phyloP scores from a whole-genome alignment of 2,329 filamentous ascomycete genomes.

The Alternaria brassicae region DNA sequence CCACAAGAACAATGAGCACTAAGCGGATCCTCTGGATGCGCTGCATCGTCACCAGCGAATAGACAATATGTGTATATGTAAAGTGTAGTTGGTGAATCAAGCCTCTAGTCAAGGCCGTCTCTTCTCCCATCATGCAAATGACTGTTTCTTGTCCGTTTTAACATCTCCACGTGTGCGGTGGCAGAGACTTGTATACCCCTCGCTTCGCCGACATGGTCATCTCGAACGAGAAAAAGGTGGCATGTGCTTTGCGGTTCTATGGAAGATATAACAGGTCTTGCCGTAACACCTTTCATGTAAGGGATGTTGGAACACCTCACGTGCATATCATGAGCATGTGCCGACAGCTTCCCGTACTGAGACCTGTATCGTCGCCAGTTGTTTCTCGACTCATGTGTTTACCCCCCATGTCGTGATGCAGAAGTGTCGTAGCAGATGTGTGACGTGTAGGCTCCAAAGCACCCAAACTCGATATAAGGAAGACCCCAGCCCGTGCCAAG shows the following conservation, averaged over 20 bases:
- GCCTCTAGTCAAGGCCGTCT: slow-evolving; percentile 31
- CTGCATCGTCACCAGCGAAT: slow-evolving; percentile 15
- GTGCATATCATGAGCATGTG: slow-evolving; percentile 9
- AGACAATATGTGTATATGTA: slow-evolving; percentile 48
- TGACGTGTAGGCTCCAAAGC: slow-evolving; percentile 5
- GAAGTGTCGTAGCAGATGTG: slow-evolving; percentile 3
- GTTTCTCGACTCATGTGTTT: not conserved
- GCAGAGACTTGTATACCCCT: not conserved
- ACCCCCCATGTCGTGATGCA: slow-evolving; percentile 1
- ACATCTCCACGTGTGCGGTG: not conserved
- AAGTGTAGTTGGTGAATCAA: slow-evolving; percentile 48
- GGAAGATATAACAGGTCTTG: not conserved
- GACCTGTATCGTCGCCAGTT: not conserved
- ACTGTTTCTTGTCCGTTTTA: not conserved
- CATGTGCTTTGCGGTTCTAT: not conserved
- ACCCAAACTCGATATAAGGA: slow-evolving; percentile 16
- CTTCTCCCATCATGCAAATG: not conserved
- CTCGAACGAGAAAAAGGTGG: not conserved
- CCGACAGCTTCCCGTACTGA: not conserved
- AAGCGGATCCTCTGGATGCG: slow-evolving; percentile 48
- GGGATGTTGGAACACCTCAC: not conserved
- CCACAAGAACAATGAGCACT: slow-evolving; percentile 99
- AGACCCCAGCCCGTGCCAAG: slow-evolving; percentile 27
- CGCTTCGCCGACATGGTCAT: not conserved
- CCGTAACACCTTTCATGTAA: not conserved